Evolutionary conservation across 2,329 filamentous ascomycete genomes (phyloP).

Genomic region (Apiospora marii): DNA sequence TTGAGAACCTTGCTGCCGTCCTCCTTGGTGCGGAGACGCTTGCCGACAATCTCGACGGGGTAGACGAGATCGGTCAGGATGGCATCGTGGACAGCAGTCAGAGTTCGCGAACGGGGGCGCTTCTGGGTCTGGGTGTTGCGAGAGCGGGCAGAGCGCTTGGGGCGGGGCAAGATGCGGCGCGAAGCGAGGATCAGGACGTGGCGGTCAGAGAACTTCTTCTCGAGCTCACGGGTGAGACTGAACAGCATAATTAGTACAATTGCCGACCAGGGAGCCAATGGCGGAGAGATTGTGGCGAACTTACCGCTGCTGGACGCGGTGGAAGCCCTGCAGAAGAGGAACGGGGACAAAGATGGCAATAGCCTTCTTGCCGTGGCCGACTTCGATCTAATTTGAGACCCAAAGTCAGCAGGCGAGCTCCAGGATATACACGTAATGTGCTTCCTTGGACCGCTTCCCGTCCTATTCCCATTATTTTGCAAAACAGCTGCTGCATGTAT

Average conservation of each 20-base stretch:
- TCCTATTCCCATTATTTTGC: conserved; percentile 66
- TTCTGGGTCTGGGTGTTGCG: conserved; percentile 98
- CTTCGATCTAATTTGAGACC: conserved; percentile 87
- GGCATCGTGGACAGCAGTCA: conserved; percentile 98
- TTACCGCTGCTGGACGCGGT: conserved; percentile 99
- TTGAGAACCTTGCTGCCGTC: conserved; percentile 98
- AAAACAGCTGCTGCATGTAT: conserved; percentile 35
- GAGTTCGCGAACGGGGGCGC: conserved; percentile 96
- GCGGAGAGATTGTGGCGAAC: conserved; percentile 43
- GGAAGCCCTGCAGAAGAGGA: conserved; percentile 97
- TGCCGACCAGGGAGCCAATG: not conserved
- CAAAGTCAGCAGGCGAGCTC: conserved; percentile 80
- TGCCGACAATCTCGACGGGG: conserved; percentile 99
- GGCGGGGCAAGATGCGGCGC: conserved; percentile 97
- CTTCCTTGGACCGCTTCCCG: conserved; percentile 79
- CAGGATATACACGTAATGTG: conserved; percentile 58
- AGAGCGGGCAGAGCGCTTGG: conserved; percentile 96
- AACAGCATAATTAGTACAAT: not conserved
- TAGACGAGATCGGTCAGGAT: conserved; percentile 98
- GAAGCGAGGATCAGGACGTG: conserved; percentile 99
- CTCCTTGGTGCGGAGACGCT: conserved; percentile 98
- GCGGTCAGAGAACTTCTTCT: conserved; percentile 99
- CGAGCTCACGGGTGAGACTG: conserved; percentile 98
- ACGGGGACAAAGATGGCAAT: conserved; percentile 99
- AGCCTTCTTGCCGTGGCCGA: conserved; percentile 99